Evolutionary conservation across 306 rosid species (phyloP).

Genomic region (Begonia masoniana): DNA sequence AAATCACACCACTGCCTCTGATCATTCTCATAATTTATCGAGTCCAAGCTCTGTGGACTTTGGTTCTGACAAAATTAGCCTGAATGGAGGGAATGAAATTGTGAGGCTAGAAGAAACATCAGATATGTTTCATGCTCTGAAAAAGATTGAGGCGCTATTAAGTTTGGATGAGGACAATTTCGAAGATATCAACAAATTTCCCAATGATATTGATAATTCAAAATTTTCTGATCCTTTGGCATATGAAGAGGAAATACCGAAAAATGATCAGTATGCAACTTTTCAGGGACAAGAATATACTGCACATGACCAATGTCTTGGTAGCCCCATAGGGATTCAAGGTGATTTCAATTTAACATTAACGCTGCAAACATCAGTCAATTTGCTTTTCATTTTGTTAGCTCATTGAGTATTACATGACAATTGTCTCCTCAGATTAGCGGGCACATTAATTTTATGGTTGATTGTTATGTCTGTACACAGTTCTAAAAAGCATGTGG

Average conservation of each 20-base stretch:
- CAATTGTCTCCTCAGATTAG: no score
- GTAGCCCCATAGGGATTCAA: slow-evolving; percentile 31
- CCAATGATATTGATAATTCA: slow-evolving; percentile 17
- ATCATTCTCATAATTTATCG: slow-evolving; percentile 44
- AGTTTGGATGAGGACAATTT: slow-evolving; percentile 48
- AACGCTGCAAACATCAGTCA: background rate
- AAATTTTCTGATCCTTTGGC: slow-evolving; percentile 23
- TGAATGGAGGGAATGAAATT: slow-evolving; percentile 22
- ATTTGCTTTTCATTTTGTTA: background rate
- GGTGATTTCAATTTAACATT: slow-evolving; percentile 21
- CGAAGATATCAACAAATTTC: slow-evolving; percentile 25
- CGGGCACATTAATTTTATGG: no score
- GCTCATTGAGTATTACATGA: background rate
- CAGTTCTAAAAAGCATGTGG: no score
- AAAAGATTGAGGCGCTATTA: slow-evolving; percentile 56
- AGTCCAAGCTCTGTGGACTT: slow-evolving; percentile 61
- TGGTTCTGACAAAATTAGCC: slow-evolving; percentile 34
- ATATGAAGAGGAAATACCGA: slow-evolving; percentile 16
- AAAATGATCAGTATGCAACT: slow-evolving; percentile 30
- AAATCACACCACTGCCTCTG: slow-evolving; percentile 38
- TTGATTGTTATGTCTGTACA: no score
- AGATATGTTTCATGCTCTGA: slow-evolving; percentile 55
- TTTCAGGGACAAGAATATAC: slow-evolving; percentile 27
- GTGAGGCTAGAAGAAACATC: slow-evolving; percentile 30
- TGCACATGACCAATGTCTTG: slow-evolving; percentile 18